A percentile compares a stretch with the other conserved stretches of the same genome.
Conservation (phyloP, 108 stramenopile genomes). For the Nannochloropsis gaditana region DNA sequence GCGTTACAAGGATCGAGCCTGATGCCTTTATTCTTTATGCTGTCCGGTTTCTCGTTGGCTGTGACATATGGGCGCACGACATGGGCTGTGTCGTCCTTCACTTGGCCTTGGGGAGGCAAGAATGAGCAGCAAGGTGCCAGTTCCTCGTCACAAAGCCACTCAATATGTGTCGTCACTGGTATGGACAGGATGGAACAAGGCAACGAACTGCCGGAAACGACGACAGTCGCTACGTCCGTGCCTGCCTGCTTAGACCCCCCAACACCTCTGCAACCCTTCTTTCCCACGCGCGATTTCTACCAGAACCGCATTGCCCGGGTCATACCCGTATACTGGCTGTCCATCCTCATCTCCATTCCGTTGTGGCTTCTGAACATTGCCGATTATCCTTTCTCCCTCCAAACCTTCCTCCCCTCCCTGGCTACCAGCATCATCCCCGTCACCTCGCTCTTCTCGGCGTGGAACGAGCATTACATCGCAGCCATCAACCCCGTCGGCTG, state of each 20-base stretch:
- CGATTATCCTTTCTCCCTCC: constrained; percentile 2
- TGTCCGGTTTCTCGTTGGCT: not conserved
- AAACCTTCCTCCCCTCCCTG: not conserved
- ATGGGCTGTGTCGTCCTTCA: not conserved
- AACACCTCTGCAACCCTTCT: not conserved
- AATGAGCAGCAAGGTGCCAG: not conserved
- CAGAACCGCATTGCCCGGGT: not conserved
- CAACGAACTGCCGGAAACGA: not conserved
- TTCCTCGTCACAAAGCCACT: too few relatives aligned
- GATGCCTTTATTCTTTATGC: not conserved
- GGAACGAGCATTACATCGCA: not conserved
- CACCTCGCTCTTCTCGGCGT: not conserved
- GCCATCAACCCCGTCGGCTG: not conserved
- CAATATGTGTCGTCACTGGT: not conserved
- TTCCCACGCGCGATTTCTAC: not conserved
- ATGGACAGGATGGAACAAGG: not conserved
- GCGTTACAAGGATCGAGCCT: not conserved
- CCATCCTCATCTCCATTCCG: not conserved
- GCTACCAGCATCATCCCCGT: not conserved
- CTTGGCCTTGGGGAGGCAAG: not conserved
- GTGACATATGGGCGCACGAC: not conserved
- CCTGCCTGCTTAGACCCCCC: not conserved
- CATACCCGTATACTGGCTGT: constrained; percentile 4
- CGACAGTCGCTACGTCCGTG: not conserved
- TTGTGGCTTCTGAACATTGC: constrained; percentile 3